A percentile compares a stretch with the other conserved stretches of the same genome.
Evolutionary conservation across 495 filamentous ascomycete genomes (phyloP).

Genomic region (Saxophila tyrrhenica): DNA sequence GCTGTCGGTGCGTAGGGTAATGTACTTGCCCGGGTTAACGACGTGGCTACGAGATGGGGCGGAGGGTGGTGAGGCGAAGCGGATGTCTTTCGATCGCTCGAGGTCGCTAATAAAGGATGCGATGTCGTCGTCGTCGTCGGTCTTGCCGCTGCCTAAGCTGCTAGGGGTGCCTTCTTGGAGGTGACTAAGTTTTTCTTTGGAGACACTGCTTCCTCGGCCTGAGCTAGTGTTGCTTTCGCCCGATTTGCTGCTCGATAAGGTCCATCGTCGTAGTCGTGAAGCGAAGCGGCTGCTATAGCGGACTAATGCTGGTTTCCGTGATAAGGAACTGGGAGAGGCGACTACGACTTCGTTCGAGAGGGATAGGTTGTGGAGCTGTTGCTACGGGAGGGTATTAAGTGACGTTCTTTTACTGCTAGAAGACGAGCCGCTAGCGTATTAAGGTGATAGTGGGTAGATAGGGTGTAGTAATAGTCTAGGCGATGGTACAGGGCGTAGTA

Average conservation of each 20-base stretch:
- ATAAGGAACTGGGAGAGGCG: slow-evolving; percentile 51
- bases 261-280: slow-evolving; percentile 61
- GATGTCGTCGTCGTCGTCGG: slow-evolving; percentile 84
- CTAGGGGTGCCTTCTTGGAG: slow-evolving; percentile 52
- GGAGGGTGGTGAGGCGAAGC: slow-evolving; percentile 49
- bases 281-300: slow-evolving; percentile 79
- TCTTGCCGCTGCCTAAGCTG: slow-evolving; percentile 19
- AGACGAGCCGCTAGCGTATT: background rate
- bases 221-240: slow-evolving; percentile 83
- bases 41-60: background rate
- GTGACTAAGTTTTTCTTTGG: slow-evolving; percentile 75
- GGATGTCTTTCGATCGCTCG: slow-evolving; percentile 60
- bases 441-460: slow-evolving; percentile 26
- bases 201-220: slow-evolving; percentile 73
- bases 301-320: slow-evolving; percentile 63
- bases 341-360: slow-evolving; percentile 46
- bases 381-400: slow-evolving; percentile 52
- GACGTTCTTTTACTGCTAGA: slow-evolving; percentile 50
- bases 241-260: slow-evolving; percentile 46
- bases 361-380: slow-evolving; percentile 45
- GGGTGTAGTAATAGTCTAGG: slow-evolving; percentile 42
- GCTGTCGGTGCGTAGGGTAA: slow-evolving; percentile 6
- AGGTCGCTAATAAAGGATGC: slow-evolving; percentile 83
- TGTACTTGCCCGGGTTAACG: slow-evolving; percentile 14
- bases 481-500: background rate